phyloP scores from a whole-genome alignment of 257 asterid species.

The Solanum chiquidenum region DNA sequence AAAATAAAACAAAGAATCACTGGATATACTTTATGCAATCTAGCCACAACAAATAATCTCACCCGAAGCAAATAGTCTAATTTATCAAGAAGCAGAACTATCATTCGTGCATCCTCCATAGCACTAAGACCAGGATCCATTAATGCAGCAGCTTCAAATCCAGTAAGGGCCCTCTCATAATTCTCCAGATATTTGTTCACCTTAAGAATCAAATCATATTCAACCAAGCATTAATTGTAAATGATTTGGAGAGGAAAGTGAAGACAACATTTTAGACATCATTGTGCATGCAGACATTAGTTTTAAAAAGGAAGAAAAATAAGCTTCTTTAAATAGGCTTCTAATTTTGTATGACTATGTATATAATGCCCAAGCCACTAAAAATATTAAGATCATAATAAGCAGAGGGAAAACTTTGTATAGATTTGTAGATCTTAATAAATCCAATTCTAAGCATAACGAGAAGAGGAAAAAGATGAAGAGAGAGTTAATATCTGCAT shows the following conservation, averaged over 20 bases:
- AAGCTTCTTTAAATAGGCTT: neutral
- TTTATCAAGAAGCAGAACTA: conserved; percentile 64
- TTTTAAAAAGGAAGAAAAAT: neutral
- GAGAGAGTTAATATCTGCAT: neutral
- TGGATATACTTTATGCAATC: neutral
- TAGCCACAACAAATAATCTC: conserved; percentile 11
- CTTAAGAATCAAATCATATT: conserved; percentile 19
- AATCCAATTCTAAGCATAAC: neutral
- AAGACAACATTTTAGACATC: neutral
- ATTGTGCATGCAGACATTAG: neutral
- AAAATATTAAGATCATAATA: neutral
- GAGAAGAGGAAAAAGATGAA: neutral
- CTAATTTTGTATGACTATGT: neutral
- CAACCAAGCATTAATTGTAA: neutral
- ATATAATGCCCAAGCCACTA: neutral
- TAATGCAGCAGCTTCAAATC: conserved; percentile 95
- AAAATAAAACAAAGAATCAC: neutral
- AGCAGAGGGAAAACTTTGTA: neutral
- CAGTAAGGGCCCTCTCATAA: conserved; percentile 91
- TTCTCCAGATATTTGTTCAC: conserved; percentile 86
- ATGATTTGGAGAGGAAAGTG: neutral
- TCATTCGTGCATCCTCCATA: conserved; percentile 56
- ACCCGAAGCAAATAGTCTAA: conserved; percentile 57
- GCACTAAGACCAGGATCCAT: conserved; percentile 88
- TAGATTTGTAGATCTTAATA: neutral